These are phyloP conservation scores for Blastocladiella britannica DNA, from an alignment of 192 early-diverging fungal species.

Conservation along the genomic window DNA sequence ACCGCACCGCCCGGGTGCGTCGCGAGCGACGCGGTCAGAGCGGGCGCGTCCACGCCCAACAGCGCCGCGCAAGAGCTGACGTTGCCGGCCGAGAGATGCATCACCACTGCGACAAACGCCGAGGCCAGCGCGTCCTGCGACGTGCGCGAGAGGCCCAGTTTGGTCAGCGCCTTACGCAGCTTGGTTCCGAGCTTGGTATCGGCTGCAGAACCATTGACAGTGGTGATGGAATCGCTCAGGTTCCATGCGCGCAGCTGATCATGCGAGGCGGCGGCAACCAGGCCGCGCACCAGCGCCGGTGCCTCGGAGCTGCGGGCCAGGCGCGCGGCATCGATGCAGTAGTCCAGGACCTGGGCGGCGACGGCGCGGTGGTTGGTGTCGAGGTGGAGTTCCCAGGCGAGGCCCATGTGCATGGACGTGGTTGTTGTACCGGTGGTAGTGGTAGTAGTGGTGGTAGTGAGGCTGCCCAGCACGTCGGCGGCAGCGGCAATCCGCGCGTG, in stretches of 20 bases:
- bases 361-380: background rate
- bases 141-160: constrained; percentile 58
- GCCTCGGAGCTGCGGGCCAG: background rate
- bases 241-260: constrained; percentile 49
- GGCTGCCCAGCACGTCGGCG: background rate
- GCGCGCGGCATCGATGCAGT: background rate
- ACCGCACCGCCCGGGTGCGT: constrained; percentile 61
- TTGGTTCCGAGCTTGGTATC: constrained; percentile 34
- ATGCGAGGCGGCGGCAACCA: constrained; percentile 54
- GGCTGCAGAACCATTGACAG: constrained; percentile 16
- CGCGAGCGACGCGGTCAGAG: constrained; percentile 58
- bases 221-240: constrained; percentile 26
- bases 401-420: background rate
- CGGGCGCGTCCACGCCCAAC: constrained; percentile 49
- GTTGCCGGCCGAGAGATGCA: constrained; percentile 56
- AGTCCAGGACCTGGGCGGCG: background rate
- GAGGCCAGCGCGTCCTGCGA: constrained; percentile 67
- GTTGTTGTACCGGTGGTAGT: no score
- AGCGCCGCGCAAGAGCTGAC: constrained; percentile 60
- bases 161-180: constrained; percentile 59
- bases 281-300: constrained; percentile 57
- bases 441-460: background rate
- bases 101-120: constrained; percentile 59
- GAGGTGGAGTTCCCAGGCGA: background rate
- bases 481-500: background rate